Evolutionary conservation across 1,284 basidiomycete genomes (phyloP), one percentile per base, ranked within the genome.

Genomic region (Amanita bisporigera): DNA sequence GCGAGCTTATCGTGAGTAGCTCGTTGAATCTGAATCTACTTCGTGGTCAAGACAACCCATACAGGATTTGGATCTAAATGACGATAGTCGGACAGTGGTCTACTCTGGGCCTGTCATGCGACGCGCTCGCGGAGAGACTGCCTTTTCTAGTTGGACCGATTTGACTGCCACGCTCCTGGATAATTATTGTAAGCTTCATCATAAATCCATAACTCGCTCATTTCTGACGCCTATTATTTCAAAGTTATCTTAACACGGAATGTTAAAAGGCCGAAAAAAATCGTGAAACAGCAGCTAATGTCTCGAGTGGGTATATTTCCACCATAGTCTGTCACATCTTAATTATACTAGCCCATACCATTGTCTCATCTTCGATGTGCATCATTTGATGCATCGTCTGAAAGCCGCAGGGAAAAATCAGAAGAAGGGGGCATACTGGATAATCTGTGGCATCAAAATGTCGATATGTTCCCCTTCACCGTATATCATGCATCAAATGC

Each of bases 21-120:
- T 14, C 55, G 61, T 61, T 17, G 40, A 43, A 55, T 36, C 40
- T 43, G 15, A 12, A 24, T 29, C 19, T 43, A 54, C 15, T 21
- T 45, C 65, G 17, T 66, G 54, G 65, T 17, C 61, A 50, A 55
- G 15, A 47, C 31, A 57, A 21, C 21, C 19, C 54, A 36, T n/a
- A 10, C 59, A 95, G 93, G 92, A 95, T 72, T 82, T 96, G 82
- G 92, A 94, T 72, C 80, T 92, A 36, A 90, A 90, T 69, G 88
- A 91, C 68, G 89, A 92, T 57, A 88, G 86, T 61, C 84, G 94
- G 54, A 89, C 89, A 21, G 76, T 95, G 54, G 83, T 92, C 10
- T 84, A 91, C 77, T 84, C 88, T 6, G 88, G 90, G 6, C 80
- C 84, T 9, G 79, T 92, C 19, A 82, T 82, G 19, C 82, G 91